Base-by-base conservation (phyloP, 2,329 filamentous ascomycete species). In the Cladophialophora chaetospira region DNA sequence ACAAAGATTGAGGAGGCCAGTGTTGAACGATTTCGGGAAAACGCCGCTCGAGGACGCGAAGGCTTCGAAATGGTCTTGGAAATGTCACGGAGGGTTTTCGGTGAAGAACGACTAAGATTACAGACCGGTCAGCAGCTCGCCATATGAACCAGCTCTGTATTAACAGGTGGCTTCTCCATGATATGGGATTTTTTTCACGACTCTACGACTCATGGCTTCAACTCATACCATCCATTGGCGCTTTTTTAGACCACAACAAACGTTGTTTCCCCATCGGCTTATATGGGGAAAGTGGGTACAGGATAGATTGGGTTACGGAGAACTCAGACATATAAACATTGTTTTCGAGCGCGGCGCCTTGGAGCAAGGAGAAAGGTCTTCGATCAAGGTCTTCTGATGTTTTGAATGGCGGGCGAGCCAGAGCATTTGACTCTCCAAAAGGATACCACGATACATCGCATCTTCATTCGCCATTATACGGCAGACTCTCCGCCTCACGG, bases 11-110 rank as follows among this genome's bases (percentile, higher is more conserved):
- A 99, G 78, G 91, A 97, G 67, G 86, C 89, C 50, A 88, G 91
- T 38, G 88, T 97, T 42, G 88, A 88, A 63, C 81, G 91, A 53
- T 99, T 99, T 78, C 83, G 85, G 65, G 91, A 99, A 74, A 99
- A 99, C 69, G 93, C 94, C 21, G 80, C 81, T 65, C 92, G 90
- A 75, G 94, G 94, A 63, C 86, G 88, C 63, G 92, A 97, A 74
- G 94, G 94, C 1, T 99, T 99, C 71, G 94, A 99, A 78, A 85
- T 88, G 61, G 94, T 99, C 6, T 81, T 99, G 28, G 89, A 91
- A 71, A 96, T 96, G 87, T 96, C 91, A 73, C 80, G 93, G 65
- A 84, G 89, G 69, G 92, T 92, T 0, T 97, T 97, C 69, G 88
- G 89, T 55, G 90, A 97, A 79, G 91, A 97, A 77, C 84, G 86